These are phyloP conservation scores for Dalbergia cultrata DNA, from an alignment of 306 rosid species.

Conservation along the genomic window DNA sequence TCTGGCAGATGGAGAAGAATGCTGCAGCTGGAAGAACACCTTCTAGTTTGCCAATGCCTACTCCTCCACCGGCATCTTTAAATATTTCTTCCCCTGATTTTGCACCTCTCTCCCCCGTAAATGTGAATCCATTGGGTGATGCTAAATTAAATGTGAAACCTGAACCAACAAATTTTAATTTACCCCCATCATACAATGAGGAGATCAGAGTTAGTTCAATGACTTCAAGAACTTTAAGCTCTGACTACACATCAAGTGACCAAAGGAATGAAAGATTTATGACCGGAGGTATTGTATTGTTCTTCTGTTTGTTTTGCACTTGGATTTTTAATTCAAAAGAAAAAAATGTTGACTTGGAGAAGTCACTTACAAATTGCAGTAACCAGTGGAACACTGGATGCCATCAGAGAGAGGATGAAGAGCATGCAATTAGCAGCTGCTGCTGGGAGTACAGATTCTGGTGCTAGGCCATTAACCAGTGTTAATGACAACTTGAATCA, in stretches of 20 bases:
- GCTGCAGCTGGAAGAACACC: constrained; percentile 99
- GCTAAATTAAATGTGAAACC: constrained; percentile 73
- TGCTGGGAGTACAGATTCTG: constrained; percentile 72
- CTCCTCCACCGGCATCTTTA: constrained; percentile 93
- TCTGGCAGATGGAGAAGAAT: constrained; percentile 94
- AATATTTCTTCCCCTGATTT: constrained; percentile 86
- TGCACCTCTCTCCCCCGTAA: constrained; percentile 86
- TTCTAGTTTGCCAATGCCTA: constrained; percentile 87
- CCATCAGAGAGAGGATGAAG: constrained; percentile 96
- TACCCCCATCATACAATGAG: constrained; percentile 87
- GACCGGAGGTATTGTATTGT: constrained; percentile 70
- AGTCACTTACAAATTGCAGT: constrained; percentile 60
- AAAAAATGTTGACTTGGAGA: constrained; percentile 31
- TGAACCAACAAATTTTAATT: constrained; percentile 80
- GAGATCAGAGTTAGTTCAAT: constrained; percentile 69
- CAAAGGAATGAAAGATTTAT: constrained; percentile 87
- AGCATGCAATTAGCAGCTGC: constrained; percentile 93
- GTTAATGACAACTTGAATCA: constrained; percentile 70
- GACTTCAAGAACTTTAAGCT: constrained; percentile 68
- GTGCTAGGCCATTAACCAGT: constrained; percentile 63
- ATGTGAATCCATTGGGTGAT: constrained; percentile 79
- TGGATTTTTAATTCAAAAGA: constrained; percentile 9
- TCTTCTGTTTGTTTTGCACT: background rate
- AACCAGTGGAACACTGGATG: constrained; percentile 91
- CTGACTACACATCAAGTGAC: constrained; percentile 71